phyloP scores from a whole-genome alignment of 495 filamentous ascomycete species.

The Penicillium tannophilum region DNA sequence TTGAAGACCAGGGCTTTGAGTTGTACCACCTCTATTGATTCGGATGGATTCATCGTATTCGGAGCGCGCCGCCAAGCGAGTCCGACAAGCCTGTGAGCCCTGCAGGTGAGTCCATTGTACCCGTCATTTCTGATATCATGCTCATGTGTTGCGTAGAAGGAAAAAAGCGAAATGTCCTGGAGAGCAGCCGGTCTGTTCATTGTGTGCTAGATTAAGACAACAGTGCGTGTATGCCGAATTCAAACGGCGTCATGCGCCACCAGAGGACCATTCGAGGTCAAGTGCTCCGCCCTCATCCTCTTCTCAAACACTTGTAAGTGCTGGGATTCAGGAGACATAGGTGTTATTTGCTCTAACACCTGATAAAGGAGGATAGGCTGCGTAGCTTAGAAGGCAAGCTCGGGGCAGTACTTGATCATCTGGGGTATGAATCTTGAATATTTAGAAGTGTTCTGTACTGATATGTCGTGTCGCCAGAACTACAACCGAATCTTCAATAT shows the following conservation, averaged over 20 bases:
- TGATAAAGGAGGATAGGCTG: constrained; percentile 43
- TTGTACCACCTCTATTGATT: not conserved
- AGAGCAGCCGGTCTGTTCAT: constrained; percentile 50
- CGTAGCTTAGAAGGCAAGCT: constrained; percentile 43
- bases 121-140: not conserved
- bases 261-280: constrained; percentile 6
- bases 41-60: constrained; percentile 13
- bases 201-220: constrained; percentile 47
- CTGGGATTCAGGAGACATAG: not conserved
- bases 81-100: constrained; percentile 50
- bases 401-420: constrained; percentile 35
- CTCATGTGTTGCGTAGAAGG: constrained; percentile 32
- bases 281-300: constrained; percentile 14
- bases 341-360: not conserved
- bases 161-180: constrained; percentile 54
- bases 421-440: constrained; percentile 24
- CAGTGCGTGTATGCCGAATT: constrained; percentile 45
- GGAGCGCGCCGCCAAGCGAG: constrained; percentile 43
- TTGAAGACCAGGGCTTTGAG: not conserved
- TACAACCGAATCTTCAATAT: constrained; percentile 12
- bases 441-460: not conserved
- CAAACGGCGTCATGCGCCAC: constrained; percentile 27
- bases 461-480: not conserved
- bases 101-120: constrained; percentile 39
- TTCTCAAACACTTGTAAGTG: constrained; percentile 27